Evolutionary conservation across 1,284 basidiomycete genomes (phyloP), one percentile per base, ranked within the genome.

Genomic region (Cystobasidium pallidum): DNA sequence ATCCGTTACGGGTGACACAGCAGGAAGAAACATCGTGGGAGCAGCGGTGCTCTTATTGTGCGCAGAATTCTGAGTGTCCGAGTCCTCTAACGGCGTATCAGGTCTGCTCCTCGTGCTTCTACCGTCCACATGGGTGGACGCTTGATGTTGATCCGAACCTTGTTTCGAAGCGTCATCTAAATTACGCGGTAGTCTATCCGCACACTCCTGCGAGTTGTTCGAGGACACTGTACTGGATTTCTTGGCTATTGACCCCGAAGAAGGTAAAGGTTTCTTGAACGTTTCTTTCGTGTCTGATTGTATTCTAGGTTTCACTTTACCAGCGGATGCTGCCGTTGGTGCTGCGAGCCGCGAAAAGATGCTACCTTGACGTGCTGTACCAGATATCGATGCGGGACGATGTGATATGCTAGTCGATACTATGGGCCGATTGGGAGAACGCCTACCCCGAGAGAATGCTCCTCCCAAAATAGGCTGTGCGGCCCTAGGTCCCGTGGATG

Each of bases 241-340:
- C 62, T 64, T 64, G 45, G 24, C 21, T 30, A 51, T 15, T 8
- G 43, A 15, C 6, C 28, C 57, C 2, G 67, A 59, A 34, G 34
- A 24, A 11, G 30, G 32, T 17, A 39, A 19, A 47, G 57, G 67
- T 28, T 70, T 70, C 58, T 68, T 55, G 36, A 62, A 39, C 15
- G 67, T 32, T 30, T 70, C 58, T 30, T 62, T 52, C 47, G 41
- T 19, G 21, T 36, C 47, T 17, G 10, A 41, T 15, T 30, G 28
- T 54, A 45, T 43, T 39, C 61, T 17, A 3, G 68, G 45, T 32
- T 47, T 63, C 2, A 61, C 47, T 15, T 59, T 59, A 32, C 59
- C 68, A 21, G 68, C 34, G 3, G 68, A 71, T 41, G 54, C 43
- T 21, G 68, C 68, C 11, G 68, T 71, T 2, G 68, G 68, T 10